These are phyloP conservation scores for Quercus variabilis DNA, from an alignment of 306 rosid species.

Conservation along the genomic window DNA sequence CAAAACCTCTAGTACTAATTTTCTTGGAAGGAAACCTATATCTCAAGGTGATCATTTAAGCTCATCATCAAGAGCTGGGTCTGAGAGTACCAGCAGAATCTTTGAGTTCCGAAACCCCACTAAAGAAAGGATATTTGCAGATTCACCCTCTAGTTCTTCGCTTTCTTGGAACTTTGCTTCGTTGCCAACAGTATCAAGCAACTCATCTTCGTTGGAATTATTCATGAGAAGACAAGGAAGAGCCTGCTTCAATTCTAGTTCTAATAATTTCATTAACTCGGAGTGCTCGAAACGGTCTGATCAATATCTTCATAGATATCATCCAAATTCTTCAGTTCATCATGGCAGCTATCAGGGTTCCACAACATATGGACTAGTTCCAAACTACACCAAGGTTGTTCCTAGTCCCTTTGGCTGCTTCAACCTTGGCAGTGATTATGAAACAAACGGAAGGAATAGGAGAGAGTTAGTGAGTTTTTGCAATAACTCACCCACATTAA, in stretches of 20 bases:
- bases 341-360: slow-evolving; percentile 9
- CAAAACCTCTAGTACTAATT: slow-evolving; percentile 1
- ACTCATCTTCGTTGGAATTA: slow-evolving; percentile 1
- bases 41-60: slow-evolving; percentile 18
- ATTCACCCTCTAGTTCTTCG: slow-evolving; percentile 25
- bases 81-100: slow-evolving; percentile 27
- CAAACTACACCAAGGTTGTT: slow-evolving; percentile 43
- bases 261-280: slow-evolving; percentile 21
- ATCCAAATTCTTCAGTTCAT: slow-evolving; percentile 25
- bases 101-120: slow-evolving; percentile 38
- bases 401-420: slow-evolving; percentile 38
- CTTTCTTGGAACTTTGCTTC: slow-evolving; percentile 66
- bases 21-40: slow-evolving; percentile 21
- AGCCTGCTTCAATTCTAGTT: slow-evolving; percentile 22
- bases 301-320: slow-evolving; percentile 22
- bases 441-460: slow-evolving; percentile 19
- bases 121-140: slow-evolving; percentile 23
- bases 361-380: slow-evolving; percentile 19
- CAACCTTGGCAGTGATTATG: slow-evolving; percentile 1
- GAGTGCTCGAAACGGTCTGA: slow-evolving; percentile 37
- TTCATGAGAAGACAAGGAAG: slow-evolving; percentile 27
- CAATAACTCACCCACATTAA: slow-evolving; percentile 28
- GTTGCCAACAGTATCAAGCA: slow-evolving; percentile 9
- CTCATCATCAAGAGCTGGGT: slow-evolving; percentile 15
- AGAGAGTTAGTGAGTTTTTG: slow-evolving; percentile 29